Evolutionary conservation across 2,329 filamentous ascomycete genomes (phyloP).

Genomic region (Cercospora sesami): DNA sequence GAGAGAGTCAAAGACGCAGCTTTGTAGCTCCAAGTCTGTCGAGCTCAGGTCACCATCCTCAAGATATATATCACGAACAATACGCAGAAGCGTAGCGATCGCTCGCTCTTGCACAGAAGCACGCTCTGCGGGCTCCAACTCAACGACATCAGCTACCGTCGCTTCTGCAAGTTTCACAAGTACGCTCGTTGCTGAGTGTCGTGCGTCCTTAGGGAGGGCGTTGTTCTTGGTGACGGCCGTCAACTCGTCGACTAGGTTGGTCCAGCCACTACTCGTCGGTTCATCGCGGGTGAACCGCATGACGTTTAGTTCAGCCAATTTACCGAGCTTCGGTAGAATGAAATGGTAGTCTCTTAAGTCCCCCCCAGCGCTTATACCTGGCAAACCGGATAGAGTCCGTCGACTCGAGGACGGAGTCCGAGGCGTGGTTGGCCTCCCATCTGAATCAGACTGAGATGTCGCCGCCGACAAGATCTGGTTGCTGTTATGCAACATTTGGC

Average conservation of each 20-base stretch:
- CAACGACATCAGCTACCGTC: slow-evolving; percentile 54
- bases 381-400: slow-evolving; percentile 47
- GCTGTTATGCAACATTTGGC: slow-evolving; percentile 60
- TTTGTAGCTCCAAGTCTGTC: slow-evolving; percentile 59
- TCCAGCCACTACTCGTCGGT: slow-evolving; percentile 74
- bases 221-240: slow-evolving; percentile 49
- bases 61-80: slow-evolving; percentile 42
- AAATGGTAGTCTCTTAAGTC: slow-evolving; percentile 50
- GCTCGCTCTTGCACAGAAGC: slow-evolving; percentile 36
- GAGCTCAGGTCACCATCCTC: slow-evolving; percentile 32
- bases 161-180: slow-evolving; percentile 51
- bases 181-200: slow-evolving; percentile 53
- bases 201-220: slow-evolving; percentile 45
- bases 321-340: slow-evolving; percentile 51
- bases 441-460: slow-evolving; percentile 4
- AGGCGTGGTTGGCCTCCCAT: slow-evolving; percentile 19
- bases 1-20: slow-evolving; percentile 67
- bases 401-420: slow-evolving; percentile 33
- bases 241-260: slow-evolving; percentile 59
- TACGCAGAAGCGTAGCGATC: slow-evolving; percentile 47
- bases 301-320: slow-evolving; percentile 48
- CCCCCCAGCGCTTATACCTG: slow-evolving; percentile 44
- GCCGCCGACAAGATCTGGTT: slow-evolving; percentile 17
- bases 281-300: slow-evolving; percentile 66
- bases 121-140: slow-evolving; percentile 43